Evolutionary conservation across 2,329 filamentous ascomycete genomes (phyloP).

Genomic region (Dactylellina cionopaga): DNA sequence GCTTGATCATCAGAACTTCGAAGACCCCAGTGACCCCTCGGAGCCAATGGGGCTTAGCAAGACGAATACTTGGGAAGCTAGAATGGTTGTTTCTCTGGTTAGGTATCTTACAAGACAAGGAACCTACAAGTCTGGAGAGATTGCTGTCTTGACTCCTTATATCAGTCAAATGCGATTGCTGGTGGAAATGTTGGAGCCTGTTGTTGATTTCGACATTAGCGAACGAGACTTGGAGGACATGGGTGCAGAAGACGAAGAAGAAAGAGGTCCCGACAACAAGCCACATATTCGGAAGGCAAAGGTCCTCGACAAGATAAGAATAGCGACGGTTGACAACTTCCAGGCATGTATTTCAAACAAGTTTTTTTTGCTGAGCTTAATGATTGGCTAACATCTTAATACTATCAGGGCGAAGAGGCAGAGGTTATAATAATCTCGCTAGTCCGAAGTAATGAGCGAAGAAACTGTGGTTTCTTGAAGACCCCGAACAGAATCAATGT

Average conservation of each 20-base stretch:
- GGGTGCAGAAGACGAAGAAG: constrained; percentile 70
- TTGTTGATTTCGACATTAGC: constrained; percentile 58
- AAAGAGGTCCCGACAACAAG: constrained; percentile 63
- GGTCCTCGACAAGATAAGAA: constrained; percentile 56
- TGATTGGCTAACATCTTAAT: constrained; percentile 56
- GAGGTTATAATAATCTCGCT: constrained; percentile 76
- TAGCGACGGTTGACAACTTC: constrained; percentile 58
- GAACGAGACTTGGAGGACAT: constrained; percentile 58
- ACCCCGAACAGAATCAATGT: constrained; percentile 57
- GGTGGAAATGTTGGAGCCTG: constrained; percentile 55
- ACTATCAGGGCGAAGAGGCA: constrained; percentile 80
- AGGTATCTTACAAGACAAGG: constrained; percentile 63
- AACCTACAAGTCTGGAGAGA: constrained; percentile 69
- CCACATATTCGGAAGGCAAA: constrained; percentile 54
- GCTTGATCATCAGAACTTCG: constrained; percentile 68
- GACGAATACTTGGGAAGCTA: constrained; percentile 55
- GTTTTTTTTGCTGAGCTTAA: background rate
- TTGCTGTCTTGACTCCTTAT: constrained; percentile 75
- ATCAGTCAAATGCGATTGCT: constrained; percentile 58
- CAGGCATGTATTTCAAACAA: constrained; percentile 25
- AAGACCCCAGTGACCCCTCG: constrained; percentile 60
- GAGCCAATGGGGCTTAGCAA: constrained; percentile 60
- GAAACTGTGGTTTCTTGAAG: constrained; percentile 71
- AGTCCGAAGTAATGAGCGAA: constrained; percentile 73
- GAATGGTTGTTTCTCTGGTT: constrained; percentile 60